Conservation (phyloP, 2,329 filamentous ascomycete species). For the Cordyceps farinosa region DNA sequence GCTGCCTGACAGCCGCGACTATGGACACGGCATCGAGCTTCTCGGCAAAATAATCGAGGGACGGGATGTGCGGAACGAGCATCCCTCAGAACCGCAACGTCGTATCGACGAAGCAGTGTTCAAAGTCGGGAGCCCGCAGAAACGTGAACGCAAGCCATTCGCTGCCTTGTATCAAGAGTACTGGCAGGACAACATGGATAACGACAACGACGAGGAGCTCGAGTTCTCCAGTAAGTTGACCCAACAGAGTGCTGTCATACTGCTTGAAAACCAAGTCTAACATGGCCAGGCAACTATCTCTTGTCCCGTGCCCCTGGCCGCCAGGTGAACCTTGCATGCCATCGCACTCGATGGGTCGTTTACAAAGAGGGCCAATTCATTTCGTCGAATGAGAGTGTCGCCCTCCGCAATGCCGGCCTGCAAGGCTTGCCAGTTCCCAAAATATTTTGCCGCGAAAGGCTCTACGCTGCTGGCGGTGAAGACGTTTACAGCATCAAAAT, state of each 20-base stretch:
- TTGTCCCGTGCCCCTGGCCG: slow-evolving; percentile 11
- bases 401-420: slow-evolving; percentile 4
- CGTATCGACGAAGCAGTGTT: slow-evolving; percentile 5
- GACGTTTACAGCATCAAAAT: slow-evolving; percentile 14
- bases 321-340: slow-evolving; percentile 10
- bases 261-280: background rate
- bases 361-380: slow-evolving; percentile 13
- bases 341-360: slow-evolving; percentile 12
- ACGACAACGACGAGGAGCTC: slow-evolving; percentile 4
- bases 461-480: background rate
- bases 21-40: slow-evolving; percentile 5
- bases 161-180: slow-evolving; percentile 11
- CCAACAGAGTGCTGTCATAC: background rate
- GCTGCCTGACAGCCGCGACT: background rate
- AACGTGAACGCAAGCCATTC: slow-evolving; percentile 1
- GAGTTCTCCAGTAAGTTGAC: slow-evolving; percentile 10
- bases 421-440: slow-evolving; percentile 11
- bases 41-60: background rate
- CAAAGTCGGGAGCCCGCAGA: slow-evolving; percentile 8
- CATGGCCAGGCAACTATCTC: slow-evolving; percentile 2
- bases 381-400: slow-evolving; percentile 8
- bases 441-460: slow-evolving; percentile 12
- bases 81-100: background rate
- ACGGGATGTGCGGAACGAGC: slow-evolving; percentile 9
- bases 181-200: slow-evolving; percentile 11